These are phyloP conservation scores for Aeschynomene evenia DNA, from an alignment of 306 rosid species.

Conservation along the genomic window DNA sequence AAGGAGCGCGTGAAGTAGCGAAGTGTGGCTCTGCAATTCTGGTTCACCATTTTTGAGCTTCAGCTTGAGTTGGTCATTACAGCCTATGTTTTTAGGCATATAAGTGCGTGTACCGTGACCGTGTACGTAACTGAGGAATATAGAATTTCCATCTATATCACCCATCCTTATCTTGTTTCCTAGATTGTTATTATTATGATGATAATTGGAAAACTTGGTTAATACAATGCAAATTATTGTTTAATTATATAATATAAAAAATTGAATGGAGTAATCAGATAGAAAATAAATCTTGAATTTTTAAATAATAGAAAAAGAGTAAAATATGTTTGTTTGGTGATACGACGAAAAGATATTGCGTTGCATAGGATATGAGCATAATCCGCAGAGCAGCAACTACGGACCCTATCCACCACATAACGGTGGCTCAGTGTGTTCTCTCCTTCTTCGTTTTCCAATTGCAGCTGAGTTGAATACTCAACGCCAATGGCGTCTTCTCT, in stretches of 20 bases:
- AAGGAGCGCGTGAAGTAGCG: conserved; percentile 37
- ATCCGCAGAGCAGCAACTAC: conserved; percentile 1
- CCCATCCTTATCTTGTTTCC: not conserved
- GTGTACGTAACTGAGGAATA: not conserved
- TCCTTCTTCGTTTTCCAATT: too few species aligned
- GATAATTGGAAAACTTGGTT: too few species aligned
- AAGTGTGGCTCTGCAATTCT: conserved; percentile 44
- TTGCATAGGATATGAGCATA: not conserved
- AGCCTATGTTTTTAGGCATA: not conserved
- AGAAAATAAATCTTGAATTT: too few species aligned
- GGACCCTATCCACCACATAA: conserved; percentile 35
- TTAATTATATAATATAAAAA: too few species aligned
- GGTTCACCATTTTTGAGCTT: conserved; percentile 42
- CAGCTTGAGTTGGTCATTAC: not conserved
- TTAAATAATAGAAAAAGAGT: too few species aligned
- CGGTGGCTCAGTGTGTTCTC: not conserved
- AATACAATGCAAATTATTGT: too few species aligned
- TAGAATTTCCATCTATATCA: not conserved
- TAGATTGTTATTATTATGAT: too few species aligned
- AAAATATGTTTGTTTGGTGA: not conserved
- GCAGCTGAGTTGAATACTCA: too few species aligned
- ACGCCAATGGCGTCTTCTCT: conserved; percentile 51
- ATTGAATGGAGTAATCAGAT: too few species aligned
- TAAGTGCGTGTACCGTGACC: not conserved
- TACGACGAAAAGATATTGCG: conserved; percentile 6